Percentiles rank a stretch among this genome's conserved stretches.
These are phyloP conservation scores for Phaeosphaeria sp. DNA, from an alignment of 2,329 filamentous ascomycete species.

Conservation along the genomic window DNA sequence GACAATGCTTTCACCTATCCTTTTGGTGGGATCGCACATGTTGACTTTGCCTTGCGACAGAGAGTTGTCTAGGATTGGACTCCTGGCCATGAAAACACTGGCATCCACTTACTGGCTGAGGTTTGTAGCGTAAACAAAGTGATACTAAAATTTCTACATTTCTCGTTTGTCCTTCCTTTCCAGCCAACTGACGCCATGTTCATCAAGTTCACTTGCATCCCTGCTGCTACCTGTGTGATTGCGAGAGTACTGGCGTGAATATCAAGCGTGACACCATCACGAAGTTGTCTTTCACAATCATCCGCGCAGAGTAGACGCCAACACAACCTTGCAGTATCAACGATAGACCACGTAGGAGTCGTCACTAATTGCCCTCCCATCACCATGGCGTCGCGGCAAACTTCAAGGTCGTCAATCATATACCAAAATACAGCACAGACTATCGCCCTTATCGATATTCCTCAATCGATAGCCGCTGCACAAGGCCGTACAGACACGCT, in stretches of 20 bases:
- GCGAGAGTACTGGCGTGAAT: too few relatives aligned
- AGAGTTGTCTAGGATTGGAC: background rate
- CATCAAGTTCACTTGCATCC: too few relatives aligned
- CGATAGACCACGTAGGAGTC: too few relatives aligned
- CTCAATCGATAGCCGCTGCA: constrained; percentile 70
- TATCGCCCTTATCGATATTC: constrained; percentile 71
- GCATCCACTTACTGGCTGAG: background rate
- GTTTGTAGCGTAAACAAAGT: background rate
- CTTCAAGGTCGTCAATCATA: constrained; percentile 49
- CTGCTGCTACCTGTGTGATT: too few relatives aligned
- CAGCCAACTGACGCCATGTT: background rate
- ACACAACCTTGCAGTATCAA: too few relatives aligned
- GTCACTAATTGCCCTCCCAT: too few relatives aligned
- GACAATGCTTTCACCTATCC: background rate
- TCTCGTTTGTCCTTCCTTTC: background rate
- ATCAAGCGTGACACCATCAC: too few relatives aligned
- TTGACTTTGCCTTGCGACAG: too few relatives aligned
- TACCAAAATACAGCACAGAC: constrained; percentile 60
- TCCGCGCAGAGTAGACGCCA: too few relatives aligned
- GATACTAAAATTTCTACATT: background rate
- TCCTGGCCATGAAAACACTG: background rate
- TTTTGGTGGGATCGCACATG: background rate
- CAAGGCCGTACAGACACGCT: constrained; percentile 60
- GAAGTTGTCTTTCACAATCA: too few relatives aligned
- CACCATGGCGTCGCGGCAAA: background rate